Conservation (phyloP, 306 rosid genomes). For the Datisca glomerata region DNA sequence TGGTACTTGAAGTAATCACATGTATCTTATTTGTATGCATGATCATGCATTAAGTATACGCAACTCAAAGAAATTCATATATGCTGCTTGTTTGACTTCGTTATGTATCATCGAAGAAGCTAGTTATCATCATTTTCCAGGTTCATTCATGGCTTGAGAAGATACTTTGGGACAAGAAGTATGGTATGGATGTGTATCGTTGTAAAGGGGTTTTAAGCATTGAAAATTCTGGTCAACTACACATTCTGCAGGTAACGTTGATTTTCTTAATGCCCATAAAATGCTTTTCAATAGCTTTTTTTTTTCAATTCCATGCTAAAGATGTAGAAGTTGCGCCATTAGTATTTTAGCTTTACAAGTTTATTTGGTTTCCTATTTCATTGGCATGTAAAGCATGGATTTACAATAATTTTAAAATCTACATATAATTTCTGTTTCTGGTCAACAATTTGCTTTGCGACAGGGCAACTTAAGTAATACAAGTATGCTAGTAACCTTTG, state of each 20-base stretch:
- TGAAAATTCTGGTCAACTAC: conserved; percentile 59
- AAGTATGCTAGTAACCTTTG: no score
- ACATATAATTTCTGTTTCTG: no score
- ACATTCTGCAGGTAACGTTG: conserved; percentile 76
- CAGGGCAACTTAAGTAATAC: no score
- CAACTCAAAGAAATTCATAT: not conserved
- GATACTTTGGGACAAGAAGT: conserved; percentile 94
- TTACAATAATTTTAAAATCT: not conserved
- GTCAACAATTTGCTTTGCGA: no score
- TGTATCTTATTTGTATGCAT: no score
- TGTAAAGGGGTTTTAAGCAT: conserved; percentile 71
- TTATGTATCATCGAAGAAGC: no score
- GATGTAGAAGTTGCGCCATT: not conserved
- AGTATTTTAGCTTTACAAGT: no score
- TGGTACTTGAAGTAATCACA: no score
- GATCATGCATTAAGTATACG: not conserved
- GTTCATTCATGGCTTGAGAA: conserved; percentile 83
- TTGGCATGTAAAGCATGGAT: no score
- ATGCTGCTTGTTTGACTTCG: conserved; percentile 1
- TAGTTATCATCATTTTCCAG: conserved; percentile 34
- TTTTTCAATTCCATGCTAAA: not conserved
- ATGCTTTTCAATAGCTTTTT: not conserved
- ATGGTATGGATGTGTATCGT: conserved; percentile 84
- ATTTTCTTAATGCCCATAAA: no score
- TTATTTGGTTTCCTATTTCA: no score